A percentile compares a stretch with the other conserved stretches of the same genome.
Conservation (phyloP, 2,329 filamentous ascomycete species). For the Scedosporium aurantiacum region DNA sequence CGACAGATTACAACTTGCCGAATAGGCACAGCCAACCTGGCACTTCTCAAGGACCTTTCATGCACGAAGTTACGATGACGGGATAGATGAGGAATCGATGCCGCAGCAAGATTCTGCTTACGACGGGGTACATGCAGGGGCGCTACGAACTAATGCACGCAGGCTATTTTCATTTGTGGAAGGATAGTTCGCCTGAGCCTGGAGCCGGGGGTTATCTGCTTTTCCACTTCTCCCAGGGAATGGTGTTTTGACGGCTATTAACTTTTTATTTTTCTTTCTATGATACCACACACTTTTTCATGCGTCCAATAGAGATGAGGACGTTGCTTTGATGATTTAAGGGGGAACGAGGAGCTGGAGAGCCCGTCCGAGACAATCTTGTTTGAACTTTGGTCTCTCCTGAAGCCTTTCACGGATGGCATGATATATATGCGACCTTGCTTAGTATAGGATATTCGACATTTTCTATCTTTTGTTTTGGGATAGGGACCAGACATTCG, state of each 20-base stretch:
- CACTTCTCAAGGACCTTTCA: neutral
- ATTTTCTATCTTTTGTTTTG: neutral
- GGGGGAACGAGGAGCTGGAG: neutral
- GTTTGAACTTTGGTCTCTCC: neutral
- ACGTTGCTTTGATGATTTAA: neutral
- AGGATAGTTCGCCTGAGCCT: neutral
- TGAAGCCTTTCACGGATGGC: neutral
- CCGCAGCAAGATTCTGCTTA: no score
- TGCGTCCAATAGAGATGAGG: neutral
- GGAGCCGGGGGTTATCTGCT: neutral
- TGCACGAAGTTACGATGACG: slow-evolving; percentile 5
- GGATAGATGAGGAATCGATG: neutral
- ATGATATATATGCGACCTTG: neutral
- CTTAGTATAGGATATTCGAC: neutral
- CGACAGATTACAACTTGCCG: neutral
- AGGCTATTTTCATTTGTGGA: neutral
- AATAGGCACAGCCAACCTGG: neutral
- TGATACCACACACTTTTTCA: neutral
- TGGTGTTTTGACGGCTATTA: neutral
- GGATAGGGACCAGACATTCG: neutral
- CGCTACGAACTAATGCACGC: neutral
- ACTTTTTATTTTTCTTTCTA: neutral
- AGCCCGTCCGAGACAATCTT: no score
- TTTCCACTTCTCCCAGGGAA: neutral
- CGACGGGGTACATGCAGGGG: no score